Conservation (phyloP, 306 rosid genomes). For the Aeschynomene evenia region DNA sequence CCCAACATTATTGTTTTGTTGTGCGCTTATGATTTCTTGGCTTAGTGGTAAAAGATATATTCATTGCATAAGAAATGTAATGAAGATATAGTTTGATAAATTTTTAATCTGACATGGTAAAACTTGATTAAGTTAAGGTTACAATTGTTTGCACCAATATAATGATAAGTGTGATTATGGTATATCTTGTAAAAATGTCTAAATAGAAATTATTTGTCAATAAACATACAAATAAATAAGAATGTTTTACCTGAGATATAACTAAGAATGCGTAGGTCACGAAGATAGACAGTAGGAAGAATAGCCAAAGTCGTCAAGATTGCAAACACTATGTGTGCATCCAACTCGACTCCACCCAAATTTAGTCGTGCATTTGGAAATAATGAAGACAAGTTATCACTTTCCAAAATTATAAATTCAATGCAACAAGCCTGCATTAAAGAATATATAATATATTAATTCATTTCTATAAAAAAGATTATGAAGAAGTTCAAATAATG, state of each 20-base stretch:
- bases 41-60: too few species aligned
- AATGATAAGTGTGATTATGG: neutral
- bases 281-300: constrained; percentile 94
- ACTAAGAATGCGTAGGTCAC: constrained; percentile 84
- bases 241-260: constrained; percentile 70
- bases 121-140: neutral
- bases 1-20: too few species aligned
- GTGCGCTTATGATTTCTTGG: too few species aligned
- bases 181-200: neutral
- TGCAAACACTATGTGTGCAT: constrained; percentile 66
- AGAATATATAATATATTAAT: constrained; percentile 18
- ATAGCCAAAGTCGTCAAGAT: constrained; percentile 64
- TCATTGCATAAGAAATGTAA: too few species aligned
- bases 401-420: constrained; percentile 85
- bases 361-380: constrained; percentile 74
- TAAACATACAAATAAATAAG: neutral
- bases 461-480: neutral
- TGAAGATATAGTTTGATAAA: too few species aligned
- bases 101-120: neutral
- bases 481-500: neutral
- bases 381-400: constrained; percentile 83
- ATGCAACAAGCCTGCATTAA: constrained; percentile 80
- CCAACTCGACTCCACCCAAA: constrained; percentile 53
- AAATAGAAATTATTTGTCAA: neutral
- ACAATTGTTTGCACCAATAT: neutral